Evolutionary conservation across 2,329 filamentous ascomycete species (phyloP).

Genomic region (Pyrenophora tritici-repentis): DNA sequence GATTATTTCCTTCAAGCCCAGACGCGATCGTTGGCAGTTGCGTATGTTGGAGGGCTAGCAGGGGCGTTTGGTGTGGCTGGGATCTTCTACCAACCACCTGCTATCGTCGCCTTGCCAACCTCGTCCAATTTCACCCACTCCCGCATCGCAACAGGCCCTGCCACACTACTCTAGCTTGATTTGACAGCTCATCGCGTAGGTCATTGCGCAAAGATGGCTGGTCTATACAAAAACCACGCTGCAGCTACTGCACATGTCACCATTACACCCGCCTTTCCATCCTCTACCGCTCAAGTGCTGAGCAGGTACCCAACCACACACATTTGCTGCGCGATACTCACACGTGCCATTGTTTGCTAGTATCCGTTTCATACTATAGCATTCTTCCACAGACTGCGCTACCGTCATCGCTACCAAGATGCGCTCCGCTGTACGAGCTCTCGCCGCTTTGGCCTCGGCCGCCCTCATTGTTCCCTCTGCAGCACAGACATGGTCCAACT

Average conservation of each 20-base stretch:
- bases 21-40: constrained; percentile 15
- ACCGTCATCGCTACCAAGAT: constrained; percentile 27
- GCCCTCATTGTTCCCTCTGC: constrained; percentile 47
- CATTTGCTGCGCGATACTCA: constrained; percentile 13
- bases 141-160: constrained; percentile 20
- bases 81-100: constrained; percentile 30
- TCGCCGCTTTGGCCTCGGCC: constrained; percentile 48
- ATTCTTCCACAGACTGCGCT: constrained; percentile 14
- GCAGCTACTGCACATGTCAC: constrained; percentile 19
- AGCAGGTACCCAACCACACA: constrained; percentile 20
- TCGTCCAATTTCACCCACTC: constrained; percentile 41
- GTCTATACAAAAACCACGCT: constrained; percentile 36
- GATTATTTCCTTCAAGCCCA: background rate
- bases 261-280: constrained; percentile 29
- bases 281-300: constrained; percentile 29
- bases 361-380: constrained; percentile 6
- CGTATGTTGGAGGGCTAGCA: constrained; percentile 8
- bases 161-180: constrained; percentile 27
- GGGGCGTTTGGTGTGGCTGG: constrained; percentile 32
- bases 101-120: constrained; percentile 36
- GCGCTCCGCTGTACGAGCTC: constrained; percentile 39
- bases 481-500: constrained; percentile 61
- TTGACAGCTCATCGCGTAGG: constrained; percentile 32
- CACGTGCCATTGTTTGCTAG: constrained; percentile 11
- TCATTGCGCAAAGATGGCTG: constrained; percentile 42